These are phyloP conservation scores for Phlyctochytrium bullatum DNA, from an alignment of 192 early-diverging fungal genomes.

Conservation along the genomic window DNA sequence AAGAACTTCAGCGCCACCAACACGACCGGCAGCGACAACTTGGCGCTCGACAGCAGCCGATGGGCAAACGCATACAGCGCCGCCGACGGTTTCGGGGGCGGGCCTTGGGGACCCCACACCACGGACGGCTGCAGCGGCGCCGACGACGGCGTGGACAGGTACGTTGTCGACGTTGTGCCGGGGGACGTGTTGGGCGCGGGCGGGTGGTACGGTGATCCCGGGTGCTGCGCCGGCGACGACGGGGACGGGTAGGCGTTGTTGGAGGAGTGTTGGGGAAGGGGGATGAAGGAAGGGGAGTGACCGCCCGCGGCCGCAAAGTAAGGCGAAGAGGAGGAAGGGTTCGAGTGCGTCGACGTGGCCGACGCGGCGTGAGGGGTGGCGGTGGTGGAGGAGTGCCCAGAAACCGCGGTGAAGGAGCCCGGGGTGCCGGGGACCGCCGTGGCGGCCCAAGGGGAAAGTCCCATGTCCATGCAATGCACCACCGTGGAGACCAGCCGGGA, in stretches of 20 bases:
- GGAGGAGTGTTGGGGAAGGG: too few species aligned
- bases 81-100: slow-evolving; percentile 8
- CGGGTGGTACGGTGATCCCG: neutral
- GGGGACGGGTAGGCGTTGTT: slow-evolving; percentile 11
- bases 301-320: too few species aligned
- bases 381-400: neutral
- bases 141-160: neutral
- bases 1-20: slow-evolving; percentile 3
- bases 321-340: neutral
- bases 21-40: slow-evolving; percentile 10
- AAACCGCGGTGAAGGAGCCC: too few species aligned
- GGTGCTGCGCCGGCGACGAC: neutral
- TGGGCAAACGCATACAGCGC: slow-evolving; percentile 18
- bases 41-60: slow-evolving; percentile 6
- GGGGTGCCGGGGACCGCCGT: too few species aligned
- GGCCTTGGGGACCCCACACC: too few species aligned
- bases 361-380: too few species aligned
- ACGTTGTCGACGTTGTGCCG: too few species aligned
- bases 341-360: too few species aligned
- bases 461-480: slow-evolving; percentile 10
- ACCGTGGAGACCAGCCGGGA: slow-evolving; percentile 9
- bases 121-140: neutral
- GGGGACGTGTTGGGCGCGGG: neutral
- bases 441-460: neutral
- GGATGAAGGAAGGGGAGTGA: too few species aligned